A percentile compares a stretch with the other conserved stretches of the same genome.
These are phyloP conservation scores for Ceratocystis papillata DNA, from an alignment of 2,329 filamentous ascomycete species.

Conservation along the genomic window DNA sequence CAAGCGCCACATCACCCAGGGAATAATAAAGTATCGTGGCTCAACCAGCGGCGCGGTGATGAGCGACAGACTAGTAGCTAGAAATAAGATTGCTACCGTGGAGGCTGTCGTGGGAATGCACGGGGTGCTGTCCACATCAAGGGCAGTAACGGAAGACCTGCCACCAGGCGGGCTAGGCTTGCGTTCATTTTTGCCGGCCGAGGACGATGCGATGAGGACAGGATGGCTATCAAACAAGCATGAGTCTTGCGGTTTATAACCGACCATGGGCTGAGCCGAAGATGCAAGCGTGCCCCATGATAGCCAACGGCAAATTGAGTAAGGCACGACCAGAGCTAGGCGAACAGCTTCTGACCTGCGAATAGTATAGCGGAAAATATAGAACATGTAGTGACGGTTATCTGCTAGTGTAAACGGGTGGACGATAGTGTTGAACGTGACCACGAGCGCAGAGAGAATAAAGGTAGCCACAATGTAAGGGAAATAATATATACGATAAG, in stretches of 20 bases:
- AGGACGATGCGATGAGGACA: conserved; percentile 24
- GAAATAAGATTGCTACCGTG: conserved; percentile 47
- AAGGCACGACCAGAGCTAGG: conserved; percentile 58
- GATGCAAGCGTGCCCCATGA: conserved; percentile 51
- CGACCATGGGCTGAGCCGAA: neutral
- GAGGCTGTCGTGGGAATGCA: conserved; percentile 35
- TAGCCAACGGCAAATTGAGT: conserved; percentile 59
- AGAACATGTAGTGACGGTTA: conserved; percentile 96
- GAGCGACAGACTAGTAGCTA: conserved; percentile 65
- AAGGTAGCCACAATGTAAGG: conserved; percentile 33
- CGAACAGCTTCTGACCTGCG: conserved; percentile 52
- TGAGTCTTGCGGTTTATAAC: neutral
- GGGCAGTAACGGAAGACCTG: conserved; percentile 24
- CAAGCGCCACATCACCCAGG: conserved; percentile 86
- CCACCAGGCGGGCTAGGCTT: too few species aligned
- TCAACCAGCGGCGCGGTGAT: conserved; percentile 87
- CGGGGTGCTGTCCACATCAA: conserved; percentile 28
- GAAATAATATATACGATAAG: conserved; percentile 32
- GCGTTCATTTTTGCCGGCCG: too few species aligned
- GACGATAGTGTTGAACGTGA: conserved; percentile 80
- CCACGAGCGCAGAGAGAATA: conserved; percentile 36
- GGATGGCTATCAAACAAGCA: conserved; percentile 30
- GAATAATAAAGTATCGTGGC: conserved; percentile 89
- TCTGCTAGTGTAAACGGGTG: conserved; percentile 95
- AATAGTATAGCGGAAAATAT: conserved; percentile 78